These are phyloP conservation scores for Vaccinium vitisidaea DNA, from an alignment of 148 eudicot genomes.

Conservation along the genomic window DNA sequence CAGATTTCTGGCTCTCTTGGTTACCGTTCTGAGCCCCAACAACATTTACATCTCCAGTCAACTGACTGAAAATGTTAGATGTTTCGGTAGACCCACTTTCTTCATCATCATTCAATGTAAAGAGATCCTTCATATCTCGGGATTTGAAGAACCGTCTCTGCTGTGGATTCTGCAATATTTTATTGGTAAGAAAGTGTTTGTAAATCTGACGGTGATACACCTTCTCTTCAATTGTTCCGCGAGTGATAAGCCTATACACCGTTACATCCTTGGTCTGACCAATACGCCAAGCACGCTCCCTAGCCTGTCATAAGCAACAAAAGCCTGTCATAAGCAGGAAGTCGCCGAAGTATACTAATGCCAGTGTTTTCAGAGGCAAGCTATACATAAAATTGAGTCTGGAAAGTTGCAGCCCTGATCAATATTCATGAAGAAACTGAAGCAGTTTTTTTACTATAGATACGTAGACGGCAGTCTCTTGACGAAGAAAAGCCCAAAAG, in stretches of 20 bases:
- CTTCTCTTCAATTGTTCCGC: conserved; percentile 98
- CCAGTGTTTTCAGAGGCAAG: background rate
- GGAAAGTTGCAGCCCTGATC: background rate
- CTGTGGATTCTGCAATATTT: conserved; percentile 93
- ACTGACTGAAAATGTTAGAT: conserved; percentile 74
- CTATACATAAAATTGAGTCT: background rate
- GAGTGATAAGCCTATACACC: conserved; percentile 83
- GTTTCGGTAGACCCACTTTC: conserved; percentile 75
- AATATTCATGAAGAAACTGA: background rate
- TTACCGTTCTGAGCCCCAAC: conserved; percentile 49
- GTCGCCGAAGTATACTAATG: conserved; percentile 10
- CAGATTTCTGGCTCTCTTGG: conserved; percentile 28
- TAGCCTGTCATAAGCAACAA: conserved; percentile 61
- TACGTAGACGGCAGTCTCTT: background rate
- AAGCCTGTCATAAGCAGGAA: conserved; percentile 56
- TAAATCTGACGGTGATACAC: conserved; percentile 97
- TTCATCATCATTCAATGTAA: conserved; percentile 67
- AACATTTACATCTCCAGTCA: conserved; percentile 71
- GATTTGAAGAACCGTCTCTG: conserved; percentile 93
- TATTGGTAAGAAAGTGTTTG: conserved; percentile 90
- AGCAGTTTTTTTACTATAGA: background rate
- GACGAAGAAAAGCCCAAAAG: background rate
- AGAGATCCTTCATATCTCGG: conserved; percentile 91
- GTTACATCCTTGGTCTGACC: conserved; percentile 93
- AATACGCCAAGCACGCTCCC: conserved; percentile 99